These are phyloP conservation scores for Alternaria sp. DNA, from an alignment of 2,329 filamentous ascomycete species.

Conservation along the genomic window DNA sequence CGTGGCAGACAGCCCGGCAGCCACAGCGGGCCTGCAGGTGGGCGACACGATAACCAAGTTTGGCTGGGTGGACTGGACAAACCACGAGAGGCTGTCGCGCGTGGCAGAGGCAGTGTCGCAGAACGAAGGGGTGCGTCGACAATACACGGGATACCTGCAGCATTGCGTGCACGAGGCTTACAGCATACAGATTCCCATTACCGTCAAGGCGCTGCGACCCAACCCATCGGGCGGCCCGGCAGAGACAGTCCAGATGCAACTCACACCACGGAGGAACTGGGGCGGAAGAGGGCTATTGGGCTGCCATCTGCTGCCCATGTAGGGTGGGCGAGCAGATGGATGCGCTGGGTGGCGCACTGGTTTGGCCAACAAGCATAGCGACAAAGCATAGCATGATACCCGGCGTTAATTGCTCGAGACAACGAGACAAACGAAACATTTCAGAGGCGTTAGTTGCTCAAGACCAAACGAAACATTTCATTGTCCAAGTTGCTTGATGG, in stretches of 20 bases:
- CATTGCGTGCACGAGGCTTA: constrained; percentile 31
- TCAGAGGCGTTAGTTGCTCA: constrained; percentile 31
- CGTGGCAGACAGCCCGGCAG: constrained; percentile 79
- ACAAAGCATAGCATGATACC: constrained; percentile 50
- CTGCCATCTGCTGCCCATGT: constrained; percentile 87
- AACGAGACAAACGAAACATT: too few species aligned
- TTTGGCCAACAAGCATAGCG: constrained; percentile 43
- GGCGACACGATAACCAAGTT: constrained; percentile 87
- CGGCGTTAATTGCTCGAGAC: constrained; percentile 33
- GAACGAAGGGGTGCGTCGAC: constrained; percentile 80
- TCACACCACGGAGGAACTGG: constrained; percentile 84
- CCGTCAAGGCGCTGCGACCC: constrained; percentile 70
- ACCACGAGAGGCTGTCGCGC: constrained; percentile 85
- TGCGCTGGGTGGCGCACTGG: constrained; percentile 42
- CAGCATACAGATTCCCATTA: constrained; percentile 68
- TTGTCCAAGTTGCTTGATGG: background rate
- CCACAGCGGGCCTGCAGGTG: constrained; percentile 78
- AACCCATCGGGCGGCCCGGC: constrained; percentile 43
- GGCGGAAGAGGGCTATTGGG: constrained; percentile 89
- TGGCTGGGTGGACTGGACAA: constrained; percentile 81
- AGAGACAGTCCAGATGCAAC: constrained; percentile 70
- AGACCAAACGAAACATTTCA: background rate
- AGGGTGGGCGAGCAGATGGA: constrained; percentile 38
- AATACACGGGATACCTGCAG: too few species aligned
- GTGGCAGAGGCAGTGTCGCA: constrained; percentile 90